Conservation (phyloP, 1,284 basidiomycete genomes). For the Porogramme epimiltina region DNA sequence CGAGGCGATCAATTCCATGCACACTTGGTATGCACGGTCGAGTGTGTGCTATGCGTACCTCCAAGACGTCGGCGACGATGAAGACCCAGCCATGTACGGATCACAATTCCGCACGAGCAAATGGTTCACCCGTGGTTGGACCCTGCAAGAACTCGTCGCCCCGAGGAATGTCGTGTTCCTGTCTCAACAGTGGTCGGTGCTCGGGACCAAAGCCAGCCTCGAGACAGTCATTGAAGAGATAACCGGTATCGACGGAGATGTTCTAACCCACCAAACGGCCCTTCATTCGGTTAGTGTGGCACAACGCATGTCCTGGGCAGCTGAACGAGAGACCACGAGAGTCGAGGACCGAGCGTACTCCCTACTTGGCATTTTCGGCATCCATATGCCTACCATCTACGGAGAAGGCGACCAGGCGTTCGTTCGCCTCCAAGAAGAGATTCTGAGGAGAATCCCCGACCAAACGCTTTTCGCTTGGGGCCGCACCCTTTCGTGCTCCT, state of each 20-base stretch:
- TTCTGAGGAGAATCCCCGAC: conserved; percentile 6
- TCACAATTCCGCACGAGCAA: not conserved
- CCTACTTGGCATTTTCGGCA: conserved; percentile 6
- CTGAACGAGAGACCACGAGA: conserved; percentile 2
- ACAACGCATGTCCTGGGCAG: conserved; percentile 5
- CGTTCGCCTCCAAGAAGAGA: conserved; percentile 8
- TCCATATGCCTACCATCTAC: conserved; percentile 7
- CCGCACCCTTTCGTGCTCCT: not conserved
- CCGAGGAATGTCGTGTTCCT: conserved; percentile 5
- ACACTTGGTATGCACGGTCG: conserved; percentile 3
- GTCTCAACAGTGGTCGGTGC: not conserved
- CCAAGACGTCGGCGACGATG: conserved; percentile 4
- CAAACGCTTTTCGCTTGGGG: conserved; percentile 6
- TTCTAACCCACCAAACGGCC: not conserved
- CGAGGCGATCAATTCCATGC: conserved; percentile 1
- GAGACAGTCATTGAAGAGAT: not conserved
- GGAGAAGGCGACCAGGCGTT: conserved; percentile 8
- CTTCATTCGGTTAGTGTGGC: conserved; percentile 5
- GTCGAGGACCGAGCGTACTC: conserved; percentile 8
- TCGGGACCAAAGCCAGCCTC: conserved; percentile 3
- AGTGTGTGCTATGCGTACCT: conserved; percentile 9
- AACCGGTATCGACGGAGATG: not conserved
- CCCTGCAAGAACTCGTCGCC: conserved; percentile 8
- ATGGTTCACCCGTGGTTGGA: not conserved
- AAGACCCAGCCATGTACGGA: not conserved